phyloP scores from a whole-genome alignment of 768 basidiomycete genomes.

The Tephrocybe sp. region DNA sequence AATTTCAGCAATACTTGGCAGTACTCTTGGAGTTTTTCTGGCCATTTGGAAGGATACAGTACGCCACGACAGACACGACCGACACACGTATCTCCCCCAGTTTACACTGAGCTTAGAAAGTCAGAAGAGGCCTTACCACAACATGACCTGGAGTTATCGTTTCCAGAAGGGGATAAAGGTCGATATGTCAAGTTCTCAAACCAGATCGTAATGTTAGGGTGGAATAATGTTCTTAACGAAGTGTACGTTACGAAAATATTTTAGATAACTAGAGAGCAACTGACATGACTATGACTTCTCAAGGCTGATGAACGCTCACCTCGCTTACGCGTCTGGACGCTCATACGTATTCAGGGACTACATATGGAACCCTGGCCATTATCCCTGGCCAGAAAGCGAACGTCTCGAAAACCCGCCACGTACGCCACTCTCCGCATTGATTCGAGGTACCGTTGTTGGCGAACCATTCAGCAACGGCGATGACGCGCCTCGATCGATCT shows the following conservation, averaged over 20 bases:
- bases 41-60: neutral
- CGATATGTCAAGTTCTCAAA: slow-evolving; percentile 38
- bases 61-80: slow-evolving; percentile 5
- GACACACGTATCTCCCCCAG: slow-evolving; percentile 23
- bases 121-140: slow-evolving; percentile 37
- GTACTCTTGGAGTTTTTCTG: neutral
- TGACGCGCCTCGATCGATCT: slow-evolving; percentile 43
- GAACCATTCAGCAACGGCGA: slow-evolving; percentile 38
- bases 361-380: slow-evolving; percentile 40
- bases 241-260: slow-evolving; percentile 24
- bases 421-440: slow-evolving; percentile 42
- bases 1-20: neutral
- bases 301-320: slow-evolving; percentile 49
- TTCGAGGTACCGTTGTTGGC: slow-evolving; percentile 43
- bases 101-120: slow-evolving; percentile 25
- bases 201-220: slow-evolving; percentile 33
- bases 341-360: slow-evolving; percentile 51
- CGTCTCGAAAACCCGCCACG: slow-evolving; percentile 26
- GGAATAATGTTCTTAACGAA: slow-evolving; percentile 45
- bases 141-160: slow-evolving; percentile 33
- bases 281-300: neutral
- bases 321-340: slow-evolving; percentile 49
- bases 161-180: slow-evolving; percentile 37
- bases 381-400: slow-evolving; percentile 36
- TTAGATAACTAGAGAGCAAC: neutral